Base-by-base conservation (phyloP, 2,329 filamentous ascomycete species). In the Metarhizium brunneum region DNA sequence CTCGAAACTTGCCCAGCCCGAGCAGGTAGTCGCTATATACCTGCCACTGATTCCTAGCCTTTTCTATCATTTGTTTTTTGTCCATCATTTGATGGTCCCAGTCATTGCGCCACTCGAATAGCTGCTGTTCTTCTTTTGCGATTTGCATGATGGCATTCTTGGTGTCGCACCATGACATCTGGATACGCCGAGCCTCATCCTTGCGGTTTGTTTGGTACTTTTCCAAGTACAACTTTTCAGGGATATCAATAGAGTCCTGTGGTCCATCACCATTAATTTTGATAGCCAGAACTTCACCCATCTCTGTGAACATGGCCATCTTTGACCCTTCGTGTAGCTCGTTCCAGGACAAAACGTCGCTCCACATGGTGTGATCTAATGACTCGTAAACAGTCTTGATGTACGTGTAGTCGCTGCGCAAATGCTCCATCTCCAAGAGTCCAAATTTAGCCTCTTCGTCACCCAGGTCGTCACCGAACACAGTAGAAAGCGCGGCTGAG, bases 211-310 rank as follows among this genome's bases (percentile, higher is more conserved):
- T 67, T 53, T 80, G 65, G 56, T 82, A 83, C n/a, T 73, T 75
- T 63, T 83, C 80, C 1, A 78, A 75, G 60, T 80, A 82, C 58
- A 81, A 74, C 13, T 75, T 66, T 47, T 69, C 66, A 6, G 80
- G 80, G 38, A 83, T 74, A 3, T 81, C 76, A 47, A 81, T 69
- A 2, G 71, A 70, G 48, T 73, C 72, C 7, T 67, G 63, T 4
- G 75, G 68, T 2, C 73, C 75, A 4, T 71, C 67, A 2, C 70
- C 71, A 16, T 69, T 68, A 13, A 83, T 63, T 47, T 73, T 73
- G 42, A 83, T 69, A 7, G 73, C 72, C 29, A 83, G 60, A 3
- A 82, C 71, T n/a, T 82, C 77, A 4, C 76, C 76, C 57, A 73
- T 69, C 14, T 74, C 68, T n/a, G 68, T 66, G 43, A 80, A 69